These are phyloP conservation scores for Fusarium equiseti DNA, from an alignment of 2,329 filamentous ascomycete genomes.

Conservation along the genomic window DNA sequence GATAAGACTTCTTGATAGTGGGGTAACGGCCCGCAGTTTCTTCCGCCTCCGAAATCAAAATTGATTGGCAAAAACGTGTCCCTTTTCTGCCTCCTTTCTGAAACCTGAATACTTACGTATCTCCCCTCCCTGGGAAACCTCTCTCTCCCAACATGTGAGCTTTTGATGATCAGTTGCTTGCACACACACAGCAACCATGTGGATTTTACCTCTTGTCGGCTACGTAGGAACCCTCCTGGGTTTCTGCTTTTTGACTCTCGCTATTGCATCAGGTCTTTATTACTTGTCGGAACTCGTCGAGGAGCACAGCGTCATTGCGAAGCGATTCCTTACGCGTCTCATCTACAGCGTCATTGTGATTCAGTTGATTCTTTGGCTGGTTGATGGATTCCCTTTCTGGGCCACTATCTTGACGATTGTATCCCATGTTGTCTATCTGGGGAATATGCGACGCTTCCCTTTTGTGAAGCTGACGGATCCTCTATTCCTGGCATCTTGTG, in stretches of 20 bases:
- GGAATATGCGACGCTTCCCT: conserved; percentile 81
- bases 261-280: conserved; percentile 97
- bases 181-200: conserved; percentile 71
- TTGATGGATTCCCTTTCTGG: conserved; percentile 87
- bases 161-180: conserved; percentile 21
- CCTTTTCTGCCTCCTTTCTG: conserved; percentile 21
- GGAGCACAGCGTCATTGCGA: conserved; percentile 94
- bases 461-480: conserved; percentile 90
- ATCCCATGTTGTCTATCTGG: conserved; percentile 87
- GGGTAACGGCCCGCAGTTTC: conserved; percentile 15
- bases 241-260: conserved; percentile 93
- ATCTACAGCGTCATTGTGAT: conserved; percentile 85
- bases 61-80: conserved; percentile 46
- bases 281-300: conserved; percentile 98
- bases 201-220: conserved; percentile 92
- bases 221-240: conserved; percentile 88
- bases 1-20: conserved; percentile 38
- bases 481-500: conserved; percentile 84
- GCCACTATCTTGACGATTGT: conserved; percentile 80
- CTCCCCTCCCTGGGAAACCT: conserved; percentile 5
- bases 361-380: conserved; percentile 78
- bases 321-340: conserved; percentile 84
- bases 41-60: neutral
- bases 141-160: conserved; percentile 43
- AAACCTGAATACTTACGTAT: conserved; percentile 25